phyloP scores from a whole-genome alignment of 2,329 filamentous ascomycete species.

The Trichophyton verrucosum region DNA sequence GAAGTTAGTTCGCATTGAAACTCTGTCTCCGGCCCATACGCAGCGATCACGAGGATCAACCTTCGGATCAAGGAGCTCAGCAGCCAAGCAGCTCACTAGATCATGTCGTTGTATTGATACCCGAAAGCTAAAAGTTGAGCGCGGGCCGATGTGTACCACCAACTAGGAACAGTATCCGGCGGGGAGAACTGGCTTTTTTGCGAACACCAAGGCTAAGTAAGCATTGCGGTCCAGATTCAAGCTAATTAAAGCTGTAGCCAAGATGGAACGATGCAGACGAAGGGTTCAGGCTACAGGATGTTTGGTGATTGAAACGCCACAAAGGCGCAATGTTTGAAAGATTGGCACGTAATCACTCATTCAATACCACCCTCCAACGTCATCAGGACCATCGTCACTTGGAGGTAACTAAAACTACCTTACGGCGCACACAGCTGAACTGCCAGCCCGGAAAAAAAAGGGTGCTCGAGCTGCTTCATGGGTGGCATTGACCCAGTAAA shows the following conservation, averaged over 20 bases:
- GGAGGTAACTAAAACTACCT: neutral
- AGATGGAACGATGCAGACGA: neutral
- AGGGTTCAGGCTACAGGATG: neutral
- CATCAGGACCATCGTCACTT: neutral
- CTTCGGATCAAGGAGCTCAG: neutral
- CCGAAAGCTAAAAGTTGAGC: neutral
- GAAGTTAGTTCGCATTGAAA: neutral
- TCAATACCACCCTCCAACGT: neutral
- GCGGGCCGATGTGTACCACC: conserved; percentile 1
- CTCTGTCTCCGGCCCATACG: neutral
- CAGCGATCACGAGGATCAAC: neutral
- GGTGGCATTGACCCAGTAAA: neutral
- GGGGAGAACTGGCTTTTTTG: neutral
- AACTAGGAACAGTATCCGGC: neutral
- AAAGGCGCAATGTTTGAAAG: neutral
- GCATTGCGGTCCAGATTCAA: conserved; percentile 4
- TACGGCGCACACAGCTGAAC: neutral
- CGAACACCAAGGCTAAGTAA: neutral
- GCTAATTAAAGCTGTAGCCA: conserved; percentile 3
- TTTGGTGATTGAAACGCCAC: neutral
- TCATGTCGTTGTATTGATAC: neutral
- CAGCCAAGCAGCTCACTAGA: neutral
- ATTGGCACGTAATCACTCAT: neutral
- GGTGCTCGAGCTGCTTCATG: neutral
- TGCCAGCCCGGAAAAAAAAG: neutral